Evolutionary conservation across 768 basidiomycete species (phyloP), one percentile per base, ranked within the genome.

Genomic region (Termitomyces sp.): DNA sequence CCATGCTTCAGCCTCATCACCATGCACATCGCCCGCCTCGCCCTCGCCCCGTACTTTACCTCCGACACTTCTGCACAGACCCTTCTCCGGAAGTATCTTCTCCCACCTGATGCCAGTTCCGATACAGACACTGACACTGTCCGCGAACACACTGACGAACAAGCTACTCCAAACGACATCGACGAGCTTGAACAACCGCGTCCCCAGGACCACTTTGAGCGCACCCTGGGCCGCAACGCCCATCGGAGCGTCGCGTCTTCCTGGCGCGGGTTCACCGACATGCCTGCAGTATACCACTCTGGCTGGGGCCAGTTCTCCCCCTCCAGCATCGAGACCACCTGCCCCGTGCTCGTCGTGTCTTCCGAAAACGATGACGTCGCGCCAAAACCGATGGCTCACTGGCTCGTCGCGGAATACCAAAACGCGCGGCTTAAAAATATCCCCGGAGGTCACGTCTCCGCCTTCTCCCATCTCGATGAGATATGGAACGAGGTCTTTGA

Each of bases 251-350:
- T 84, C 8, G 72, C 76, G 20, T 76, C 69, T 37, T 73, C 81
- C 51, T 84, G 83, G 83, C 79, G 74, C 47, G 86, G 85, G 0
- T 83, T 84, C 65, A 71, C 78, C 60, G 79, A 79, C 50, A 65
- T 76, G 56, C 58, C 77, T 7, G 64, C 70, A 36, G 68, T 82
- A 34, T 70, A 81, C 55, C 81, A 85, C 50, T 76, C 79, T 15
- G 80, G 80, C 58, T 86, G 85, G 83, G 83, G 74, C 59, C 68
- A 77, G 6, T 83, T 79, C 63, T 64, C 63, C 14, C 80, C 80
- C 3, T 70, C 73, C 42, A 64, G 65, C 4, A 70, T 84, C 54
- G 79, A 84, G 61, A 80, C 77, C 34, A 77, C 74, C 29, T 77
- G 79, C 36, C 78, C 74, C 2, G 78, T 87, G 29, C 66, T 83